These are phyloP conservation scores for Cryptococcus hybrid DNA, from an alignment of 1,284 basidiomycete species.

Conservation along the genomic window DNA sequence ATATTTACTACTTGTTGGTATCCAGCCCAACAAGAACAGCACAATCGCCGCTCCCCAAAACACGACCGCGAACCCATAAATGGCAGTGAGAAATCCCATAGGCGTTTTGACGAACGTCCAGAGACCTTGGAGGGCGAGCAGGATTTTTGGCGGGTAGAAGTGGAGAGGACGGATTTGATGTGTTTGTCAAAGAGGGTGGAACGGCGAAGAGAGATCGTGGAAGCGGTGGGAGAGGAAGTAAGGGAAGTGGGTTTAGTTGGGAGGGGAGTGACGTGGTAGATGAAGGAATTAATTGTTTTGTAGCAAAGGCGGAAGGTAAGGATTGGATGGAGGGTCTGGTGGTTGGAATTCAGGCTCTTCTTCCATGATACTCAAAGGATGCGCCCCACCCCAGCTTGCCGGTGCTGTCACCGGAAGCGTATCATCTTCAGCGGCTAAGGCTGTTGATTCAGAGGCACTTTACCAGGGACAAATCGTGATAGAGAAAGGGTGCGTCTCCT, in stretches of 20 bases:
- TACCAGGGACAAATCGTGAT: too few relatives aligned
- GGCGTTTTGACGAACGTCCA: constrained; percentile 81
- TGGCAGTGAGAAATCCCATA: constrained; percentile 64
- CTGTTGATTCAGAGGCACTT: too few relatives aligned
- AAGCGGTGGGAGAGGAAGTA: constrained; percentile 6
- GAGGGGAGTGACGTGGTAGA: constrained; percentile 6
- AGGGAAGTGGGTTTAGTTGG: constrained; percentile 12
- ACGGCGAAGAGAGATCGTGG: not conserved
- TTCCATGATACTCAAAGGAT: constrained; percentile 9
- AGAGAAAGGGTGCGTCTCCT: not conserved
- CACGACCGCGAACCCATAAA: constrained; percentile 75
- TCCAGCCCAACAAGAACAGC: constrained; percentile 60
- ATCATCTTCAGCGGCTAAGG: too few relatives aligned
- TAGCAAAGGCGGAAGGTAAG: not conserved
- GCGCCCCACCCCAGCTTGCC: constrained; percentile 4
- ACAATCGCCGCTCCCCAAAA: constrained; percentile 86
- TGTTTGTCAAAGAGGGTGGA: constrained; percentile 53
- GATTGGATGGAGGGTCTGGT: not conserved
- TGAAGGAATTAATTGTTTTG: too few relatives aligned
- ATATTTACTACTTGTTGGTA: constrained; percentile 35
- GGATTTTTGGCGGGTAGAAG: constrained; percentile 60
- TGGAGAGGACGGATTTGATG: constrained; percentile 67
- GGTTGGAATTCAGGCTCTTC: not conserved
- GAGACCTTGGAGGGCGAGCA: constrained; percentile 64
- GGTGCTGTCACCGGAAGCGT: too few relatives aligned